Base-by-base conservation (phyloP, 2,329 filamentous ascomycete species). In the Pseudogymnoascus pannorum region DNA sequence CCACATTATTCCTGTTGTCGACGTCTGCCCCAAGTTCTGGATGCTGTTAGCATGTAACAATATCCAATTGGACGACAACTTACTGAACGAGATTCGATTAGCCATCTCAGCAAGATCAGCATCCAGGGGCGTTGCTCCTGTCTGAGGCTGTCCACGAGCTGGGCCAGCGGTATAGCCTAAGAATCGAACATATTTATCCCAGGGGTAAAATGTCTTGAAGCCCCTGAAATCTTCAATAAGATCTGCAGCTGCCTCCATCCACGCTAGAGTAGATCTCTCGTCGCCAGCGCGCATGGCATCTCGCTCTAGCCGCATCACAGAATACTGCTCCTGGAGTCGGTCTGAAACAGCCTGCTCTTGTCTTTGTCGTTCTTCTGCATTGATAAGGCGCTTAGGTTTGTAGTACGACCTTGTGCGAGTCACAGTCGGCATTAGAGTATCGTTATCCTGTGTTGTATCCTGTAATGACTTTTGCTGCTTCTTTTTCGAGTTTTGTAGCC, bases 191-290 rank as follows among this genome's bases (percentile, higher is more conserved):
- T 86, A 86, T 69, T 84, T 86, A 62, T 87, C 85, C 83, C 83
- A 87, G 1, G 83, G 80, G 66, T 86, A 87, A 66, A 87, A 87
- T 57, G 81, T 78, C 67, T 83, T 86, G 65, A 83, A 80, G 0
- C 82, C 82, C 64, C 83, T 77, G 68, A 87, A 87, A 63, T 87
- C 85, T 62, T 86, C 80, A 8, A 86, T 79, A 6, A 88, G 77
- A 59, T 81, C 78, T 68, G 78, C 79, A 0, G 84, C 84, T 4
- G 81, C 82, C 22, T 75, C 72, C 80, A 87, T 84, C 81, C 85
- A 87, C 4, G 72, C 66, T 1, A 44, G 22, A n/a, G 63, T 64
- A 2, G 70, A 61, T 20, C 57, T 54, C 29, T 62, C 26, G 57
- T 72, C 61, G 2, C 71, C 71, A 57, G 59, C 48, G 59, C 68